Conservation (phyloP, 768 basidiomycete genomes). For the Agaricus subrufescens region DNA sequence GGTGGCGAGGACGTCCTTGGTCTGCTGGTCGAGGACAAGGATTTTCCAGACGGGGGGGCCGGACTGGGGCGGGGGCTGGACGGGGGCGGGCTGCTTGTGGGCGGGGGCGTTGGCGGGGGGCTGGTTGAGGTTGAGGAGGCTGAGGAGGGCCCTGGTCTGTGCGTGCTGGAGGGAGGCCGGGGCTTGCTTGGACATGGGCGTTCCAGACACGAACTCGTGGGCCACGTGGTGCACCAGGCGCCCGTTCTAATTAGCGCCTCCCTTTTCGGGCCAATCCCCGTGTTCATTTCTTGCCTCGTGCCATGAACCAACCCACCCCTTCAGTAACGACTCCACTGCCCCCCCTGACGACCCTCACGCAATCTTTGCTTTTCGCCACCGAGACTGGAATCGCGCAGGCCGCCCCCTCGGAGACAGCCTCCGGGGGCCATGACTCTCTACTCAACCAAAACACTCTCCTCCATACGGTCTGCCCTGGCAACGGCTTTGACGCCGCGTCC, state of each 20-base stretch:
- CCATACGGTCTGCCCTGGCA: constrained; percentile 53
- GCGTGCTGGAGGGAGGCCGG: constrained; percentile 74
- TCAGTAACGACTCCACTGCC: background rate
- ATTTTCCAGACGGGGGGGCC: constrained; percentile 95
- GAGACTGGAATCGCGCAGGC: constrained; percentile 13
- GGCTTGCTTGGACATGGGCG: constrained; percentile 22
- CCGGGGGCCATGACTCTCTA: constrained; percentile 18
- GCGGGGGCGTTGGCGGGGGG: constrained; percentile 35
- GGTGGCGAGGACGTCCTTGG: constrained; percentile 95
- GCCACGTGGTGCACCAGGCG: no score
- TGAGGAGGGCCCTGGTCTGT: constrained; percentile 81
- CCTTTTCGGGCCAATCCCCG: no score
- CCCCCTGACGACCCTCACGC: no score
- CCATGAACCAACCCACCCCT: background rate
- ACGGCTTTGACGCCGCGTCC: constrained; percentile 58
- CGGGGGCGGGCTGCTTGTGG: constrained; percentile 30
- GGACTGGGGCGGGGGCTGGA: constrained; percentile 46
- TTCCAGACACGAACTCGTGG: background rate
- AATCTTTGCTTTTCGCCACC: background rate
- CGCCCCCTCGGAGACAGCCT: constrained; percentile 18
- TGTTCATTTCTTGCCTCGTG: no score
- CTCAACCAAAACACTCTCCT: constrained; percentile 16
- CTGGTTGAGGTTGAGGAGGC: constrained; percentile 82
- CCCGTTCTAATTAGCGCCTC: no score
- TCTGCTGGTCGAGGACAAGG: constrained; percentile 88